phyloP scores from a whole-genome alignment of 305 asterid species.

The Plantago coronopus region DNA sequence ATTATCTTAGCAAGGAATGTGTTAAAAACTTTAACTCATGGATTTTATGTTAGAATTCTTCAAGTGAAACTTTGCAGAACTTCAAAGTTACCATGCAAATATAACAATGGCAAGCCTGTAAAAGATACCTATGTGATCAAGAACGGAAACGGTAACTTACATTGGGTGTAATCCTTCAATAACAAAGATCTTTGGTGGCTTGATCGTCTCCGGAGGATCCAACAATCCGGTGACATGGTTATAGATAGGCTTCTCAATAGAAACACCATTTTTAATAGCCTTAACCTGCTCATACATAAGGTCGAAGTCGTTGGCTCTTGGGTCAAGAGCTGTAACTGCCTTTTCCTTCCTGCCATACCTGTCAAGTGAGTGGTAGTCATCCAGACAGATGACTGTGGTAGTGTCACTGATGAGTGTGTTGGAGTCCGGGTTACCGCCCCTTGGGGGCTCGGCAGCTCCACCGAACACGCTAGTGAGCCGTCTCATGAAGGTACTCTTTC shows the following conservation, averaged over 20 bases:
- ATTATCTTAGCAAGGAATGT: neutral
- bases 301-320: constrained; percentile 79
- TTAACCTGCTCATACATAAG: constrained; percentile 92
- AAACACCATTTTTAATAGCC: constrained; percentile 64
- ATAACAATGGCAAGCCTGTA: no score
- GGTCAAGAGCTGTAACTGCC: constrained; percentile 95
- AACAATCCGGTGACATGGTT: constrained; percentile 83
- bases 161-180: constrained; percentile 98
- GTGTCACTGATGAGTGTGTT: constrained; percentile 84
- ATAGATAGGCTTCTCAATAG: constrained; percentile 83
- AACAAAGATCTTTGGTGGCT: constrained; percentile 94
- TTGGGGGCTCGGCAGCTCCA: constrained; percentile 96
- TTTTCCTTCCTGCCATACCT: constrained; percentile 85
- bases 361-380: constrained; percentile 93
- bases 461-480: constrained; percentile 95
- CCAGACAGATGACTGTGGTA: constrained; percentile 90
- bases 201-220: constrained; percentile 84
- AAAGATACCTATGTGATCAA: no score
- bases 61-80: neutral
- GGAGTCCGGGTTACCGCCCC: constrained; percentile 94
- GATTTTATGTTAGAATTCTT: neutral
- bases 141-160: constrained; percentile 37
- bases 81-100: constrained; percentile 1
- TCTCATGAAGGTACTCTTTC: constrained; percentile 98
- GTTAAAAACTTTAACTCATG: neutral